Evolutionary conservation across 345 rosid species (phyloP).

Genomic region (Sonneratia alba): DNA sequence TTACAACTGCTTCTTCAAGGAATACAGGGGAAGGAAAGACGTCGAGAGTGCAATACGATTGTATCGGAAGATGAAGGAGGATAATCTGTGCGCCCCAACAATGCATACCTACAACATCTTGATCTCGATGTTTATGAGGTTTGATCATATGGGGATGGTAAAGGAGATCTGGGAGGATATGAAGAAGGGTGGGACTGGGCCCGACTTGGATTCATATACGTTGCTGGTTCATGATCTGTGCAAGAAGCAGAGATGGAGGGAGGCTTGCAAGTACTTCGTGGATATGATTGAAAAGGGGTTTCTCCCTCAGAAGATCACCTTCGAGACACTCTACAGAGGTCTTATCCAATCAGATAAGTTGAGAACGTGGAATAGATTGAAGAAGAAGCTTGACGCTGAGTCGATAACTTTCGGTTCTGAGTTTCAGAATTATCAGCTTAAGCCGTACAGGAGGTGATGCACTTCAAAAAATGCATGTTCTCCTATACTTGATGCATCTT

Average conservation of each 20-base stretch:
- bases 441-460: slow-evolving; percentile 23
- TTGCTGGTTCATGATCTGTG: slow-evolving; percentile 61
- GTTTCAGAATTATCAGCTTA: slow-evolving; percentile 53
- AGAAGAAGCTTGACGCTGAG: slow-evolving; percentile 77
- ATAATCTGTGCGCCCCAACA: slow-evolving; percentile 27
- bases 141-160: slow-evolving; percentile 43
- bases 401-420: slow-evolving; percentile 64
- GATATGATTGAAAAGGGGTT: slow-evolving; percentile 89
- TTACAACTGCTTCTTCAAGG: slow-evolving; percentile 81
- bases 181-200: slow-evolving; percentile 41
- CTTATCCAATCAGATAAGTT: slow-evolving; percentile 76
- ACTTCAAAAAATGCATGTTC: not conserved
- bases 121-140: slow-evolving; percentile 46
- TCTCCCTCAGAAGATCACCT: slow-evolving; percentile 79
- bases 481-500: not conserved
- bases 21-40: slow-evolving; percentile 75
- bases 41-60: slow-evolving; percentile 46
- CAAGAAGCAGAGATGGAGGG: slow-evolving; percentile 54
- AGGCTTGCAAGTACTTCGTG: slow-evolving; percentile 66
- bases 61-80: slow-evolving; percentile 66
- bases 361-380: slow-evolving; percentile 89
- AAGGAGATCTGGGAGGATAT: slow-evolving; percentile 71
- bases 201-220: slow-evolving; percentile 82
- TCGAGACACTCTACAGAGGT: slow-evolving; percentile 71
- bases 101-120: slow-evolving; percentile 57